Evolutionary conservation across 2,329 filamentous ascomycete species (phyloP).

Genomic region (Alternaria sp.): DNA sequence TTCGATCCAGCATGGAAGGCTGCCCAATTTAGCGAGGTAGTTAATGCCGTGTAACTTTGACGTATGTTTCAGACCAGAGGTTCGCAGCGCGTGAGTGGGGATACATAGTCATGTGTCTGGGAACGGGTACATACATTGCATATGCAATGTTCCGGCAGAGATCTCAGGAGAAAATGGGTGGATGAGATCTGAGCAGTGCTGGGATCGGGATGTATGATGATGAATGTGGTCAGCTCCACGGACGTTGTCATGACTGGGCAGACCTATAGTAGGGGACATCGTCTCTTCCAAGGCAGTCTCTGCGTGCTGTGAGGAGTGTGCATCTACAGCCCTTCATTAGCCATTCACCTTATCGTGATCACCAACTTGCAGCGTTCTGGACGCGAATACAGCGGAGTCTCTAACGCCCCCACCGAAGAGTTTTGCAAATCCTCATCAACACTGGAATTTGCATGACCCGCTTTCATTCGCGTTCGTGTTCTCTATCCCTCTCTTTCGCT

Average conservation of each 20-base stretch:
- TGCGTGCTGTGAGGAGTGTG: not conserved
- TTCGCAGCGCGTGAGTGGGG: constrained; percentile 22
- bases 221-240: not conserved
- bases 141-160: constrained; percentile 22
- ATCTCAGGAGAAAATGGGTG: constrained; percentile 16
- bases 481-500: constrained; percentile 11
- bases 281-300: constrained; percentile 1
- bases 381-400: not conserved
- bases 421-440: constrained; percentile 1
- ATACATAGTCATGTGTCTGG: constrained; percentile 17
- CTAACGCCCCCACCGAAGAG: not conserved
- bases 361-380: constrained; percentile 2
- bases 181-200: constrained; percentile 5
- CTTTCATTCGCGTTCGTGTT: constrained; percentile 15
- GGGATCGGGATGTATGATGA: constrained; percentile 11
- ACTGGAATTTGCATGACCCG: not conserved
- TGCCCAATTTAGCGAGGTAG: constrained; percentile 8
- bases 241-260: not conserved
- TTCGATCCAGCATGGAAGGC: constrained; percentile 1
- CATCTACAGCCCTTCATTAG: not conserved
- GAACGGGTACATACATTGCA: constrained; percentile 21
- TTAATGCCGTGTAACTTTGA: constrained; percentile 12
- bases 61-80: constrained; percentile 21
- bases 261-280: not conserved
- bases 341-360: not conserved